Percentiles rank a stretch among this genome's conserved stretches.
These are phyloP conservation scores for Artemisia argyi DNA, from an alignment of 129 eudicot genomes.

Conservation along the genomic window DNA sequence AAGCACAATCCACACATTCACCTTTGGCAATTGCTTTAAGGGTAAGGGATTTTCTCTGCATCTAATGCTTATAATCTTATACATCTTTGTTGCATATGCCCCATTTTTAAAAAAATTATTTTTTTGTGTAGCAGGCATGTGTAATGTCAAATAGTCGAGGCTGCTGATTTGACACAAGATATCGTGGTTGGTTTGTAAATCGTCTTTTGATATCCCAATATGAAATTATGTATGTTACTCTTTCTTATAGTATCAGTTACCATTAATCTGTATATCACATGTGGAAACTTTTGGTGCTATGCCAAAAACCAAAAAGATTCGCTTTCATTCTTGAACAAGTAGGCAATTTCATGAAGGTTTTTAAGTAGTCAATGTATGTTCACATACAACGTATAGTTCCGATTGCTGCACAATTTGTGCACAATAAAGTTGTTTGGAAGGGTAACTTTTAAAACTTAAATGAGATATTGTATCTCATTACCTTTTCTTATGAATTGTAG, in stretches of 20 bases:
- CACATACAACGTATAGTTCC: no score
- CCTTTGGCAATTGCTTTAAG: no score
- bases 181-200: conserved; percentile 60
- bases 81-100: no score
- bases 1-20: no score
- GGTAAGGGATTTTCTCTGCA: no score
- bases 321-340: conserved; percentile 95
- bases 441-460: background rate
- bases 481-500: conserved; percentile 24
- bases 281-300: conserved; percentile 95
- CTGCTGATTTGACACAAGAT: conserved; percentile 96
- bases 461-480: conserved; percentile 23
- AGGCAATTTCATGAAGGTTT: conserved; percentile 11
- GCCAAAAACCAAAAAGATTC: conserved; percentile 88
- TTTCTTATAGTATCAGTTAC: background rate
- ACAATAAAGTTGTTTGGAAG: conserved; percentile 11
- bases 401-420: no score
- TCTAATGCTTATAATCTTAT: no score
- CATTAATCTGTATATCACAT: conserved; percentile 34
- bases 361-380: conserved; percentile 2
- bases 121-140: no score
- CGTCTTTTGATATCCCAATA: no score
- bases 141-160: conserved; percentile 83
- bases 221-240: background rate
- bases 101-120: no score